Percentiles rank a stretch among this genome's conserved stretches.
Conservation (phyloP, 768 basidiomycete genomes). For the Amanita rimosa region DNA sequence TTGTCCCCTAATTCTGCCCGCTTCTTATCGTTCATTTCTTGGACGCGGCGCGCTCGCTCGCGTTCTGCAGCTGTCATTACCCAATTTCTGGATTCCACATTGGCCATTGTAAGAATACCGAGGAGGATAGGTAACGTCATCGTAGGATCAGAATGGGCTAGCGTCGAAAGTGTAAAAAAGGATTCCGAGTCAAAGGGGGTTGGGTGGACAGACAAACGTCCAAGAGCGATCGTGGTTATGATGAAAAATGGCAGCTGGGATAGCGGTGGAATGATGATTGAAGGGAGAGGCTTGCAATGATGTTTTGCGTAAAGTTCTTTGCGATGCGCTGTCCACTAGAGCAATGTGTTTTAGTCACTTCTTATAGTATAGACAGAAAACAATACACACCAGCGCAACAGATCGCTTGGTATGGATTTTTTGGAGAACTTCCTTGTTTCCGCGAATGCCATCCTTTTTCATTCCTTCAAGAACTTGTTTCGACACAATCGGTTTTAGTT, state of each 20-base stretch:
- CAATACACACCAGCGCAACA: constrained; percentile 31
- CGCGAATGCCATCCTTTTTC: constrained; percentile 42
- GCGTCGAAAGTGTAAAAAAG: constrained; percentile 61
- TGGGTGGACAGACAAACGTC: constrained; percentile 38
- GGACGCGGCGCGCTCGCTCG: constrained; percentile 34
- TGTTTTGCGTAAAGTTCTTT: constrained; percentile 52
- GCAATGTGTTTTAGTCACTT: constrained; percentile 4
- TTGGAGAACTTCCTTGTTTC: constrained; percentile 40
- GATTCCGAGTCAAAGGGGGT: constrained; percentile 72
- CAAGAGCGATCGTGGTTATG: constrained; percentile 47
- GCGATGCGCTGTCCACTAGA: constrained; percentile 39
- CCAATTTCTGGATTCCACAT: constrained; percentile 71
- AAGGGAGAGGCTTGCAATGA: constrained; percentile 42
- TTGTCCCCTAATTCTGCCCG: constrained; percentile 35
- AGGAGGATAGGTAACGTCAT: constrained; percentile 57
- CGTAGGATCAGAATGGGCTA: constrained; percentile 64
- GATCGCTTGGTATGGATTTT: constrained; percentile 36
- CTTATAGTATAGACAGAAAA: background rate
- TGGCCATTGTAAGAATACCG: constrained; percentile 66
- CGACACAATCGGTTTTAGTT: constrained; percentile 31
- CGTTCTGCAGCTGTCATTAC: constrained; percentile 49
- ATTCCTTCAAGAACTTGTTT: constrained; percentile 38
- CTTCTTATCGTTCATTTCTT: constrained; percentile 35
- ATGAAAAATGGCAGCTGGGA: constrained; percentile 69
- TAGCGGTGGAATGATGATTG: constrained; percentile 49